Evolutionary conservation across 169 alveolate species (phyloP).

Genomic region (Babesia sp.): DNA sequence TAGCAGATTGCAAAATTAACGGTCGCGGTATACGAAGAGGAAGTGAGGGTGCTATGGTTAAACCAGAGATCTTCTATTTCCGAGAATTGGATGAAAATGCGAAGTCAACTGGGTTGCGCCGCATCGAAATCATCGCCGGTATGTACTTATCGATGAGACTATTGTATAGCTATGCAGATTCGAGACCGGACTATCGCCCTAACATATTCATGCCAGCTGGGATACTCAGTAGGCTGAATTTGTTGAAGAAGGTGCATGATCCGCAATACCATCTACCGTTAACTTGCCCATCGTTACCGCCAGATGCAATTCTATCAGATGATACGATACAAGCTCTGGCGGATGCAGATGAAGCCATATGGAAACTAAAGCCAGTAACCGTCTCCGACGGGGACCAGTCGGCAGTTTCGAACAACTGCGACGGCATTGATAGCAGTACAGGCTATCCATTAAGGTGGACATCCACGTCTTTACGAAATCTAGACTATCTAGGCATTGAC

Average conservation of each 20-base stretch:
- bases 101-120: slow-evolving; percentile 3
- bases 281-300: neutral
- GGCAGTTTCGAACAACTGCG: neutral
- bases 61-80: slow-evolving; percentile 38
- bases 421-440: neutral
- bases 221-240: neutral
- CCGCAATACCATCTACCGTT: neutral
- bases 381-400: neutral
- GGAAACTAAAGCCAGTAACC: neutral
- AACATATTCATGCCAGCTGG: slow-evolving; percentile 7
- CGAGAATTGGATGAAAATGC: slow-evolving; percentile 35
- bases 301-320: neutral
- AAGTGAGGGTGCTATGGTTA: slow-evolving; percentile 53
- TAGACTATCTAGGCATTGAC: neutral
- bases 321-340: neutral
- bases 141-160: neutral
- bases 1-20: slow-evolving; percentile 24
- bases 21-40: slow-evolving; percentile 50
- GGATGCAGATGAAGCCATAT: neutral
- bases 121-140: slow-evolving; percentile 29
- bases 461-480: neutral
- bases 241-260: neutral
- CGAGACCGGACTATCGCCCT: slow-evolving; percentile 10
- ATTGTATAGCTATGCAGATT: neutral
- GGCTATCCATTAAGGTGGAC: neutral